Evolutionary conservation across 2,329 filamentous ascomycete genomes (phyloP), one percentile per base, ranked within the genome.

Genomic region (Whalleya microplaca): DNA sequence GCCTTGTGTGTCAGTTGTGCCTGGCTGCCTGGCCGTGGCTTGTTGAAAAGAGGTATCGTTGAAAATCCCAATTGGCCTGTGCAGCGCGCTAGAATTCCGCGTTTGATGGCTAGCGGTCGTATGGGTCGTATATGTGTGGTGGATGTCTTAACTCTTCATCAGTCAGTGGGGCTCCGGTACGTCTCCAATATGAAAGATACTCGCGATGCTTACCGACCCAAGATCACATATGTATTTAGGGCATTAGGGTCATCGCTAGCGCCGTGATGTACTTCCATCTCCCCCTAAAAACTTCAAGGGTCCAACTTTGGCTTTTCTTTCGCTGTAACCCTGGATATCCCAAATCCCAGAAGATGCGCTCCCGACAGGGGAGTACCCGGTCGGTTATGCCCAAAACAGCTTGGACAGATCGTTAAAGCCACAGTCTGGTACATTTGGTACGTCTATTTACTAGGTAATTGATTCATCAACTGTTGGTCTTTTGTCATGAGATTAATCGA

Each of bases 1-100:
- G 40, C 41, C 37, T 48, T 46, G 44, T 42, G 53, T 58, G 57
- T 55, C 20, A 41, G 16, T 41, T 16, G 29, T 14, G 19, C 29
- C 42, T 23, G 20, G n/a, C 19, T 32, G 27, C 21, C 23, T 49
- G n/a, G n/a, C n/a, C n/a, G n/a, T n/a, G n/a, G n/a, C n/a, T n/a
- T 21, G 21, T 21, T 23, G 20, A n/a, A n/a, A n/a, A n/a, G n/a
- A n/a, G n/a, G n/a, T n/a, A n/a, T n/a, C n/a, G n/a, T n/a, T n/a
- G n/a, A 23, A 23, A 45, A 45, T 19, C 44, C 44, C 23, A 32
- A 12, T 19, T 23, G 44, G 44, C 29, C 44, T 18, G 32, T 37
- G 32, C 32, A 16, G 32, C 3, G 32, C 32, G 32, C 32, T 37
- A 37, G 4, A 37, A 37, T 37, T 37, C 32, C 32, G 32, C 32